These are phyloP conservation scores for Rhizopogon hawkerae DNA, from an alignment of 1,284 basidiomycete genomes.

Conservation along the genomic window DNA sequence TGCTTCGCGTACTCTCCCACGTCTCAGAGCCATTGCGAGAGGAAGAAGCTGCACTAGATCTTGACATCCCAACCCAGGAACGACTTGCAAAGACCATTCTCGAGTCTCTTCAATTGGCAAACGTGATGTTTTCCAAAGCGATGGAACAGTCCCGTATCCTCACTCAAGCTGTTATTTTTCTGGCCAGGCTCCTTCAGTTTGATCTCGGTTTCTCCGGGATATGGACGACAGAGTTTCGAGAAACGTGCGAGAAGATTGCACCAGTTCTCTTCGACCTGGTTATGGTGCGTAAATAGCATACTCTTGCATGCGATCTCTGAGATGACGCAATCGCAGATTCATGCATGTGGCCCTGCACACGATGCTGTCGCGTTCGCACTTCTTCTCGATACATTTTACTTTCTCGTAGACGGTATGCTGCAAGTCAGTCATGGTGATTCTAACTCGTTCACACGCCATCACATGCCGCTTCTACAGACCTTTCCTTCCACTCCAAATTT, in stretches of 20 bases:
- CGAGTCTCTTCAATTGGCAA: constrained; percentile 36
- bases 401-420: constrained; percentile 59
- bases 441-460: background rate
- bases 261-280: constrained; percentile 43
- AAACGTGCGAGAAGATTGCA: constrained; percentile 37
- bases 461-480: constrained; percentile 35
- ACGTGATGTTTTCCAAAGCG: constrained; percentile 27
- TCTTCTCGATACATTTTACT: constrained; percentile 65
- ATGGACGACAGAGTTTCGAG: constrained; percentile 50
- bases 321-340: constrained; percentile 31
- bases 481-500: constrained; percentile 49
- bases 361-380: constrained; percentile 54
- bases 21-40: constrained; percentile 58
- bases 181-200: constrained; percentile 64
- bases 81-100: constrained; percentile 42
- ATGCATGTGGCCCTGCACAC: constrained; percentile 41
- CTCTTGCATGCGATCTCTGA: constrained; percentile 4
- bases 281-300: constrained; percentile 37
- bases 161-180: constrained; percentile 36
- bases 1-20: constrained; percentile 60
- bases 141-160: constrained; percentile 12
- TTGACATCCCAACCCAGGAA: constrained; percentile 50
- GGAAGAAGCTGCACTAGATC: constrained; percentile 32
- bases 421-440: background rate
- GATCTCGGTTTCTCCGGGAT: constrained; percentile 52